Base-by-base conservation (phyloP, 139 green algal genomes). In the Chlorella sorokiniana region DNA sequence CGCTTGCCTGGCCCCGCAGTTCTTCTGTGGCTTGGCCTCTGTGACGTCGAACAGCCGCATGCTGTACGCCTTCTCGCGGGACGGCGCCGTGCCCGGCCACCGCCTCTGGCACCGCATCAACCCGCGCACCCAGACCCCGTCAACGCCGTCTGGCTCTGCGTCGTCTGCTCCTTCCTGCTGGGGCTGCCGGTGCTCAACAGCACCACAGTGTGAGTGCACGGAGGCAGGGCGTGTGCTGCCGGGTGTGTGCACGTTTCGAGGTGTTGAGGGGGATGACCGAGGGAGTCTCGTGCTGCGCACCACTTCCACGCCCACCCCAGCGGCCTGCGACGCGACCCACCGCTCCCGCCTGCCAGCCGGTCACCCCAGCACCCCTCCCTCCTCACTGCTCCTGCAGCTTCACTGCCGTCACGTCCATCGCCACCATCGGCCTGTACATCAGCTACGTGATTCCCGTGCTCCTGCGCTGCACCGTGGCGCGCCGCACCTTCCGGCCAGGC, bases 391-490 rank as follows among this genome's bases (percentile, higher is more conserved):
- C n/a, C n/a, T n/a, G n/a, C n/a, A n/a, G n/a, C 27, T 88, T 86
- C 63, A 70, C 71, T 4, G 87, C 88, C 14, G 81, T 89, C 20
- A 88, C 85, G 27, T 84, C 86, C 42, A 83, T 90, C 25, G 85
- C 77, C 3, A 78, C 86, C 9, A 86, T 93, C 33, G 85, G 88
- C 10, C 75, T 93, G 31, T 89, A 88, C 68, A 82, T 93, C 42
- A 81, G 69, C 37, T 92, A 92, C 64, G 82, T 69, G 10, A 86
- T 93, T n/a, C 90, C 90, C 38, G 84, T 89, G 37, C 78, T 69
- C 25, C 78, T 92, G 5, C 79, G 88, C 27, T 33, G 87, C 25
- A 83, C 71, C 23, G 76, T 89, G 5, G 56, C 56, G 23, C 72
- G 72, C 52, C 68, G 68, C 51, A 65, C 52, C 18, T 79, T 79